These are phyloP conservation scores for Ilyonectria sp. DNA, from an alignment of 2,329 filamentous ascomycete species.

Conservation along the genomic window DNA sequence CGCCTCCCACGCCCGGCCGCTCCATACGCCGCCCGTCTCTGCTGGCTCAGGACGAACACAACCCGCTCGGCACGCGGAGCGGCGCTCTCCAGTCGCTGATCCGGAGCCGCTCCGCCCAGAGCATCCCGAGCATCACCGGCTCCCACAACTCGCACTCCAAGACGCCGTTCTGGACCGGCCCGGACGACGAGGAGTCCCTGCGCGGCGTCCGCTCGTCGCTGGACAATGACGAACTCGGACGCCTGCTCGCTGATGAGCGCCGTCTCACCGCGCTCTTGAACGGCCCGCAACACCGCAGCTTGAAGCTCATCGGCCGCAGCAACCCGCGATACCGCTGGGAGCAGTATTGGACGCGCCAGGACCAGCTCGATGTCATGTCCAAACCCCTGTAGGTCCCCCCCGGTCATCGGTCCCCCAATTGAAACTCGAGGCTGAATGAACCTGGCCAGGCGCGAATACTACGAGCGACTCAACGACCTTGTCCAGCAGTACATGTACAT, in stretches of 20 bases:
- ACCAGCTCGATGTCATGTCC: slow-evolving; percentile 79
- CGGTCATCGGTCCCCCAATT: background rate
- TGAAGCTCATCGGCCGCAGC: slow-evolving; percentile 89
- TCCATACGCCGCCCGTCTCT: slow-evolving; percentile 51
- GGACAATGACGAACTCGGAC: slow-evolving; percentile 62
- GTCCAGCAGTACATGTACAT: slow-evolving; percentile 96
- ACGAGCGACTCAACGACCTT: slow-evolving; percentile 89
- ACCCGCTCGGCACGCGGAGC: slow-evolving; percentile 54
- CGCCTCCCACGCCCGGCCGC: slow-evolving; percentile 46
- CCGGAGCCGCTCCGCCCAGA: slow-evolving; percentile 56
- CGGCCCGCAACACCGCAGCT: slow-evolving; percentile 83
- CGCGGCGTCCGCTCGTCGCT: slow-evolving; percentile 41
- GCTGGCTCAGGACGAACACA: slow-evolving; percentile 53
- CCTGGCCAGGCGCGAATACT: slow-evolving; percentile 78
- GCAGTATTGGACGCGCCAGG: slow-evolving; percentile 86
- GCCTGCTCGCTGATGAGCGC: slow-evolving; percentile 68
- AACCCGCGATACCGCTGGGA: slow-evolving; percentile 91
- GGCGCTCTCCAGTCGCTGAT: slow-evolving; percentile 57
- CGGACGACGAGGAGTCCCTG: slow-evolving; percentile 53
- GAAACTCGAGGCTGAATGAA: slow-evolving; percentile 18
- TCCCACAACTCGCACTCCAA: slow-evolving; percentile 39
- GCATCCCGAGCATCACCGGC: slow-evolving; percentile 49
- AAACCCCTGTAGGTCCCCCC: slow-evolving; percentile 71
- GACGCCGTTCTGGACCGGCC: slow-evolving; percentile 43
- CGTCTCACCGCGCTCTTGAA: slow-evolving; percentile 72